Percentiles rank a stretch among this genome's conserved stretches.
Conservation (phyloP, 352 stramenopile species). For the Blastocystis sp. region DNA sequence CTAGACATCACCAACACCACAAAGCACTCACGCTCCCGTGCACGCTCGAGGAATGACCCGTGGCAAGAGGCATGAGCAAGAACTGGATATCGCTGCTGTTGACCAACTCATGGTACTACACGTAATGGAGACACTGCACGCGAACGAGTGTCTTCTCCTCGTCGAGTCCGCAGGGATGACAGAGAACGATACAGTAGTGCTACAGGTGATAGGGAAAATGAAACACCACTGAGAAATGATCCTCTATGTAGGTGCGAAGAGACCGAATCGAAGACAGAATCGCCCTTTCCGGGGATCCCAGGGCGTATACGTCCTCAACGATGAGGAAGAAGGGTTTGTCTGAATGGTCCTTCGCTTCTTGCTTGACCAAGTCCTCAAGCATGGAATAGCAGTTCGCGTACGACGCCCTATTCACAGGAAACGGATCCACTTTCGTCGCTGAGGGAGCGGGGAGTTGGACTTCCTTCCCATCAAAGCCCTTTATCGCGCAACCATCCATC, state of each 20-base stretch:
- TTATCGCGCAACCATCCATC: neutral
- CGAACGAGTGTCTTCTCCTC: neutral
- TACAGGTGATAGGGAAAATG: neutral
- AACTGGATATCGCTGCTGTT: slow-evolving; percentile 44
- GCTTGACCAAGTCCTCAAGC: neutral
- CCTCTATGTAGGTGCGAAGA: slow-evolving; percentile 6
- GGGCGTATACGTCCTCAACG: slow-evolving; percentile 12
- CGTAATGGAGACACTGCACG: neutral
- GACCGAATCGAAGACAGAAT: neutral
- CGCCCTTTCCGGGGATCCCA: neutral
- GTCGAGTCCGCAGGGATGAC: slow-evolving; percentile 62
- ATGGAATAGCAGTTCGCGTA: neutral
- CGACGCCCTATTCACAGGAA: neutral
- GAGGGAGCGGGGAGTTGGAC: neutral
- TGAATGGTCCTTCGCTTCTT: neutral
- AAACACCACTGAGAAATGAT: slow-evolving; percentile 18
- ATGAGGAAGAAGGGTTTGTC: slow-evolving; percentile 4
- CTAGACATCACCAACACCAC: neutral
- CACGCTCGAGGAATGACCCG: slow-evolving; percentile 27
- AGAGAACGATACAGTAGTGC: slow-evolving; percentile 17
- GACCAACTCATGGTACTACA: slow-evolving; percentile 50
- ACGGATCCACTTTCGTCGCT: neutral
- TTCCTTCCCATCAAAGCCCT: neutral
- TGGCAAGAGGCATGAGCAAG: slow-evolving; percentile 30
- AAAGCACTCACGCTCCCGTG: slow-evolving; percentile 3